Percentiles rank a stretch among this genome's conserved stretches.
Conservation (phyloP, 2,329 filamentous ascomycete genomes). For the Colletotrichum echinochloae region DNA sequence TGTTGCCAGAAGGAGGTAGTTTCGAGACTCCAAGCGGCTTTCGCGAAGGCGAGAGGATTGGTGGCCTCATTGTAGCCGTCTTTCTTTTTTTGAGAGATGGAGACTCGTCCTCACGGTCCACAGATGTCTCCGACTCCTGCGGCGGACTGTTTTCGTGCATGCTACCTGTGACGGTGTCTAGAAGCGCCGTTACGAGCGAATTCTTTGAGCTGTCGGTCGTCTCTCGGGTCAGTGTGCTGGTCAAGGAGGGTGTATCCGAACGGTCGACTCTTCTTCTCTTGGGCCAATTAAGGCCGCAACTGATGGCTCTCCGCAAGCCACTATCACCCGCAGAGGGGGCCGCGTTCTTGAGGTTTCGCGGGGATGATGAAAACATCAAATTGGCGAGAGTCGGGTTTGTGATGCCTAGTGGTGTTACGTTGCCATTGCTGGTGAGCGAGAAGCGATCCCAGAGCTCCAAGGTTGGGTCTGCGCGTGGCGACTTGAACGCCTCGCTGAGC, state of each 20-base stretch:
- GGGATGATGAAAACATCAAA: conserved; percentile 78
- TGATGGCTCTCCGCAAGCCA: conserved; percentile 72
- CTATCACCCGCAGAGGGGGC: conserved; percentile 56
- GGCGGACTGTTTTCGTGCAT: conserved; percentile 58
- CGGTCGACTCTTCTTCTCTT: conserved; percentile 74
- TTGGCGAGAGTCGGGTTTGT: conserved; percentile 71
- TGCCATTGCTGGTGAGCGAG: conserved; percentile 62
- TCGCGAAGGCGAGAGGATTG: conserved; percentile 40
- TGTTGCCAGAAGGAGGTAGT: conserved; percentile 7
- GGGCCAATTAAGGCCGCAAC: conserved; percentile 77
- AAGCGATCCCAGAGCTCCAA: conserved; percentile 84
- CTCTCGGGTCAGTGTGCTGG: conserved; percentile 51
- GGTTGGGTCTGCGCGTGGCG: conserved; percentile 78
- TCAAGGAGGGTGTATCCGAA: conserved; percentile 52
- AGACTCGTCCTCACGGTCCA: conserved; percentile 48
- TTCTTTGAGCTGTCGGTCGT: conserved; percentile 66
- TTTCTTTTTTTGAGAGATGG: conserved; percentile 59
- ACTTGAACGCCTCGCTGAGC: conserved; percentile 70
- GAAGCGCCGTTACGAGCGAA: conserved; percentile 70
- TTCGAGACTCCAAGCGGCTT: conserved; percentile 2
- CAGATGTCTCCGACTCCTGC: conserved; percentile 44
- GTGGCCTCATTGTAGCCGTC: conserved; percentile 20
- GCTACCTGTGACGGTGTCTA: conserved; percentile 72
- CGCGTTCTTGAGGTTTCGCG: conserved; percentile 65
- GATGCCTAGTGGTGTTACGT: conserved; percentile 57